phyloP scores from a whole-genome alignment of 148 eudicot genomes.

The Nyssa sinensis region DNA sequence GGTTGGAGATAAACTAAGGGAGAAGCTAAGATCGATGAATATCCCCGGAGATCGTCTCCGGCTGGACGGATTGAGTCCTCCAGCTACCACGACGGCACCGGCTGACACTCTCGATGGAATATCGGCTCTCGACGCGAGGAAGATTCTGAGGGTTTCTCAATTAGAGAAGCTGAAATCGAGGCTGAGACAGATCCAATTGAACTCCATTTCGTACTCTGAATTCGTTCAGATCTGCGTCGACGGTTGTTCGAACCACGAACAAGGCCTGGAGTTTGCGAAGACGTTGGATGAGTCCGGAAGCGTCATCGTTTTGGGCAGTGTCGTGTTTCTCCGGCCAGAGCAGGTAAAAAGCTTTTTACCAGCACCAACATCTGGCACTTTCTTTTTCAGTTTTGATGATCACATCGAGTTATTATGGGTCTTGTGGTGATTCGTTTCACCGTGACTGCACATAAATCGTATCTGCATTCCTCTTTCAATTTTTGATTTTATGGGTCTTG shows the following conservation, averaged over 20 bases:
- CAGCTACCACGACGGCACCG: neutral
- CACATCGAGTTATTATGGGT: too few relatives aligned
- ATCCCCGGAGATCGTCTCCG: constrained; percentile 27
- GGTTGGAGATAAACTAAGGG: constrained; percentile 40
- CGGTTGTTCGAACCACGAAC: constrained; percentile 26
- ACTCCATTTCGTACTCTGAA: constrained; percentile 40
- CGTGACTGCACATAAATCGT: too few relatives aligned
- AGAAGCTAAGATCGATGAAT: constrained; percentile 32
- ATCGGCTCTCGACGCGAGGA: constrained; percentile 42
- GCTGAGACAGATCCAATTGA: constrained; percentile 30
- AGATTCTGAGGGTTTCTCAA: constrained; percentile 32
- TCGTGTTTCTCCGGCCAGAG: constrained; percentile 60
- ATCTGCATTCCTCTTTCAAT: too few relatives aligned
- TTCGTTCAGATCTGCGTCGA: constrained; percentile 38
- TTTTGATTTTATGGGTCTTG: too few relatives aligned
- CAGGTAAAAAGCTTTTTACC: constrained; percentile 40
- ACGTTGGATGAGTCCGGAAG: constrained; percentile 50
- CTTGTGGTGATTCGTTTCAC: too few relatives aligned
- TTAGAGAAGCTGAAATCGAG: constrained; percentile 42
- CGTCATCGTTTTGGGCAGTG: constrained; percentile 57
- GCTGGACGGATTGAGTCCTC: constrained; percentile 30
- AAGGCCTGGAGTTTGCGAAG: constrained; percentile 53
- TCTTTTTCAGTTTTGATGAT: too few relatives aligned
- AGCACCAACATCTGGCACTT: too few relatives aligned
- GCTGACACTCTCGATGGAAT: constrained; percentile 15